Conservation (phyloP, 352 stramenopile species). For the Blastocystis sp. region DNA sequence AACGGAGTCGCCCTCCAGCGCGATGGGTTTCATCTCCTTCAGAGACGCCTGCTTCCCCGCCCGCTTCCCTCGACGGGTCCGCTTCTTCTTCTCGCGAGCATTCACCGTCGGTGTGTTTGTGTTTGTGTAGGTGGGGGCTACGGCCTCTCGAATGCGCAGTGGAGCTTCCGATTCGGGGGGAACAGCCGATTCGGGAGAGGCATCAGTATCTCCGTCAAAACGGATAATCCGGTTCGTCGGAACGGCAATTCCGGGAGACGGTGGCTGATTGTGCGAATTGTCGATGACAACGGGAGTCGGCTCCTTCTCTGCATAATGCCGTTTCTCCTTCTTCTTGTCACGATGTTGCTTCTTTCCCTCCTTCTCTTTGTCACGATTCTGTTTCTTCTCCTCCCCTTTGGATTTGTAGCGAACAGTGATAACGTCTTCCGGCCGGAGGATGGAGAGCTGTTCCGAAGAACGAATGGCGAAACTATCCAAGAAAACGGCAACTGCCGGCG, state of each 20-base stretch:
- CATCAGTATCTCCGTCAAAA: not conserved
- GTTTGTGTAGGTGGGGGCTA: not conserved
- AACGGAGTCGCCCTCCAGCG: not conserved
- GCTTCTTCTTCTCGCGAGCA: not conserved
- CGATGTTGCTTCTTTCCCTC: not conserved
- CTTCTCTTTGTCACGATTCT: not conserved
- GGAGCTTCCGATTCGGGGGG: not conserved
- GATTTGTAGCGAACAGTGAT: not conserved
- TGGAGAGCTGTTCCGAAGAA: not conserved
- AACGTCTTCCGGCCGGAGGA: not conserved
- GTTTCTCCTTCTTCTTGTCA: not conserved
- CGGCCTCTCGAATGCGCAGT: not conserved
- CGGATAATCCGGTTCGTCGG: conserved; percentile 42
- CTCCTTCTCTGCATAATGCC: not conserved
- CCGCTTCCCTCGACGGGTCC: conserved; percentile 16
- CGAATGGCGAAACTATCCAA: not conserved
- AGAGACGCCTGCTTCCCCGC: not conserved
- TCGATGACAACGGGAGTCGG: conserved; percentile 14
- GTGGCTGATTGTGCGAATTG: not conserved
- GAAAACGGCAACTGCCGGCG: not conserved
- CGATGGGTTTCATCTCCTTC: not conserved
- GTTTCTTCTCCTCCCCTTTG: conserved; percentile 15
- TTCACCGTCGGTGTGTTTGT: conserved; percentile 49
- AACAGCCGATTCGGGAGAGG: not conserved
- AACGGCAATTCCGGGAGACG: not conserved